Evolutionary conservation across 768 basidiomycete genomes (phyloP).

Genomic region (Polyporus arcularius): DNA sequence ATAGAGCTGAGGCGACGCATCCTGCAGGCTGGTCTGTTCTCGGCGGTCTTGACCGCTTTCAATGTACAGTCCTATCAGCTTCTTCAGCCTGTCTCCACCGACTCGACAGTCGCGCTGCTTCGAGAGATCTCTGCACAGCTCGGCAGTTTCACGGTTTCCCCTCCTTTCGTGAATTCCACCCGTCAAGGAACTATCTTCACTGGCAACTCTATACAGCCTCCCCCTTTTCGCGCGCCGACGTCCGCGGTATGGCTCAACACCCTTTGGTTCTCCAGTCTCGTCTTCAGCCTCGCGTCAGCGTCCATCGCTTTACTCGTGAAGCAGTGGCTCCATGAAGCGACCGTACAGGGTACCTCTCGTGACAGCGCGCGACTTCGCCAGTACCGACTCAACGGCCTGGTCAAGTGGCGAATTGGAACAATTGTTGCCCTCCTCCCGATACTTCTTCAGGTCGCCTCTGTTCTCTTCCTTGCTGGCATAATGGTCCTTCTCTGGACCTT

Average conservation of each 20-base stretch:
- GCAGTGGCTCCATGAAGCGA: slow-evolving; percentile 25
- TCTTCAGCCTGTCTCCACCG: slow-evolving; percentile 4
- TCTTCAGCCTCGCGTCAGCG: slow-evolving; percentile 24
- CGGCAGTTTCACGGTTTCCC: neutral
- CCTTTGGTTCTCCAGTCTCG: slow-evolving; percentile 25
- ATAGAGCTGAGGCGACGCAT: neutral
- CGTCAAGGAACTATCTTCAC: too few relatives aligned
- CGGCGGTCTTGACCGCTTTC: slow-evolving; percentile 23
- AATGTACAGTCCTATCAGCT: slow-evolving; percentile 5
- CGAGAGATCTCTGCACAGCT: slow-evolving; percentile 2
- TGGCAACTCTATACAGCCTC: too few relatives aligned
- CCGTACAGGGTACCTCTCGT: slow-evolving; percentile 16
- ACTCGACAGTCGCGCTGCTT: slow-evolving; percentile 2
- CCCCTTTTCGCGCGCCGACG: neutral
- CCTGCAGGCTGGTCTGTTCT: slow-evolving; percentile 24
- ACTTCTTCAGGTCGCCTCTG: slow-evolving; percentile 15
- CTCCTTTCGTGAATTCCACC: neutral
- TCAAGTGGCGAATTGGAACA: slow-evolving; percentile 18
- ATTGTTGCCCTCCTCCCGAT: slow-evolving; percentile 17
- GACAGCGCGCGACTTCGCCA: slow-evolving; percentile 22
- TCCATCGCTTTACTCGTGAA: slow-evolving; percentile 25
- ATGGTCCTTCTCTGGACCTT: slow-evolving; percentile 23
- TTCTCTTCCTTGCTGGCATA: slow-evolving; percentile 20
- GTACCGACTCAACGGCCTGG: slow-evolving; percentile 21
- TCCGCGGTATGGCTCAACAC: slow-evolving; percentile 14